A percentile compares a stretch with the other conserved stretches of the same genome.
phyloP scores from a whole-genome alignment of 2,329 filamentous ascomycete genomes.

The Calonectria pauciramosa region DNA sequence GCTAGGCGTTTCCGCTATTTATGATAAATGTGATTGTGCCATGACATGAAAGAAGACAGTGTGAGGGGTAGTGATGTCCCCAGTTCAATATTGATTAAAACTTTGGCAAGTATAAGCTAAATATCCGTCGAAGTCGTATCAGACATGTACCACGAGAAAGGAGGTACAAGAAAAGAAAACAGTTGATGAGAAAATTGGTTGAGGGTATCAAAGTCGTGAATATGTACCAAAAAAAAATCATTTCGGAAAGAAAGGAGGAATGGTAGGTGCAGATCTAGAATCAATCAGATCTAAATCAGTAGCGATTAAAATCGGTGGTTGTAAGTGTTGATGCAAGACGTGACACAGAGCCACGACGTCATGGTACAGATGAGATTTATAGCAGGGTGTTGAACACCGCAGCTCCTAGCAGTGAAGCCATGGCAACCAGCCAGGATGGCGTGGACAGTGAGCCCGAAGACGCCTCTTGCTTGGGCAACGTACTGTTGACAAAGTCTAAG shows the following conservation, averaged over 20 bases:
- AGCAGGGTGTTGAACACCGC: conserved; percentile 36
- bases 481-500: conserved; percentile 68
- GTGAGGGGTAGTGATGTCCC: conserved; percentile 8
- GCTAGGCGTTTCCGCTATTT: not conserved
- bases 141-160: not conserved
- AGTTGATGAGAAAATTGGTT: conserved; percentile 11
- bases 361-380: conserved; percentile 21
- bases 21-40: not conserved
- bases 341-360: not conserved
- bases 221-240: conserved; percentile 33
- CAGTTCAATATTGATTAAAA: conserved; percentile 38
- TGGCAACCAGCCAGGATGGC: conserved; percentile 37
- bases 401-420: conserved; percentile 32
- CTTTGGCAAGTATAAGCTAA: conserved; percentile 19
- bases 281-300: conserved; percentile 29
- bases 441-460: conserved; percentile 27
- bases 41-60: not conserved
- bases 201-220: conserved; percentile 48
- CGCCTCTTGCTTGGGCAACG: conserved; percentile 57
- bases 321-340: not conserved
- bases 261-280: conserved; percentile 8
- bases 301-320: conserved; percentile 35
- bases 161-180: conserved; percentile 9
- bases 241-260: conserved; percentile 29
- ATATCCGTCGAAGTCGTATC: conserved; percentile 15